Evolutionary conservation across 2,329 filamentous ascomycete species (phyloP), one percentile per base, ranked within the genome.

Genomic region (Beauveria australis): DNA sequence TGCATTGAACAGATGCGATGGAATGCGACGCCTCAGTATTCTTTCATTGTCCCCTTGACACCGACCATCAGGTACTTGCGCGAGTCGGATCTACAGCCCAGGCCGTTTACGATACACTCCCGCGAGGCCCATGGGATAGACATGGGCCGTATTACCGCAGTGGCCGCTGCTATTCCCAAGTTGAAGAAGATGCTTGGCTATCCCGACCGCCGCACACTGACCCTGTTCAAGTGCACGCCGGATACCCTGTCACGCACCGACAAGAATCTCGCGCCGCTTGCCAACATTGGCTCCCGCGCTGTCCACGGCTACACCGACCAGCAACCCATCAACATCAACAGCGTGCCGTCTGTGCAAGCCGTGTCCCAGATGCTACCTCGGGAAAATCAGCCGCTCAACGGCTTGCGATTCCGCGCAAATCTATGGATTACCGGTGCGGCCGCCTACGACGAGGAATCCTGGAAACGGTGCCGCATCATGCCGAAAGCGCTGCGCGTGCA

Each of bases 301-400:
- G 61, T 65, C 4, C 64, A 66, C 48, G 64, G 64, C 19, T 66
- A 66, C 49, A 66, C 64, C 1, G 64, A 66, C 48, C 62, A 65
- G 19, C 64, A 66, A 41, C 64, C 64, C 47, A 49, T 66, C 43
- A 63, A 66, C 46, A 47, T 66, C 54, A 66, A 65, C 55, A 65
- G 59, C 58, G 33, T 66, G 7, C 26, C 64, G n/a, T 66, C 64
- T 18, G 64, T 66, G 1, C 63, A 66, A 16, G 64, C 64, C 26
- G 61, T 66, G 2, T 66, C 64, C 0, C 56, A 51, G 1, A 53
- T 64, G 2, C 52, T 66, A 0, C 64, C 64, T 0, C n/a, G 33
- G 1, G 64, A 64, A 14, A 64, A 64, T 43, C 46, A 26, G 33
- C 64, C 64, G 8, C 54, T 66, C 5, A 58, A 66, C 18, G 64